These are phyloP conservation scores for Aureoboletus auriporus DNA, from an alignment of 768 basidiomycete genomes.

Conservation along the genomic window DNA sequence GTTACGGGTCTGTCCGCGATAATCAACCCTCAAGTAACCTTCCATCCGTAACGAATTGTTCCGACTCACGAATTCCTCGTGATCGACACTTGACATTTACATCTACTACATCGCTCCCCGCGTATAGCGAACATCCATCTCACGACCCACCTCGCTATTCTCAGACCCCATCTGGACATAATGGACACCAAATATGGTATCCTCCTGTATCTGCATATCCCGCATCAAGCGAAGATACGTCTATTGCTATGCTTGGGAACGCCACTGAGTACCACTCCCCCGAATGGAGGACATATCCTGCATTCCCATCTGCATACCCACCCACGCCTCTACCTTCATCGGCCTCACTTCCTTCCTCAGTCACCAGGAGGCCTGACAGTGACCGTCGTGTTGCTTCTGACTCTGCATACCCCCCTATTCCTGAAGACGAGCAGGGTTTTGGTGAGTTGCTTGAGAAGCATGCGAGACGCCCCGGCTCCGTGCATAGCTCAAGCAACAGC, in stretches of 20 bases:
- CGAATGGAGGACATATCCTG: constrained; percentile 72
- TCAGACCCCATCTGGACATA: constrained; percentile 11
- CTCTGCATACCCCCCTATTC: constrained; percentile 27
- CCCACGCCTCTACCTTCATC: constrained; percentile 54
- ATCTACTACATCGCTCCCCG: constrained; percentile 21
- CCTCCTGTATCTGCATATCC: constrained; percentile 48
- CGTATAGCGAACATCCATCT: constrained; percentile 21
- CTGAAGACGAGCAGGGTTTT: constrained; percentile 62
- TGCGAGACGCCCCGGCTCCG: constrained; percentile 59
- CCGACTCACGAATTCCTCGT: constrained; percentile 2
- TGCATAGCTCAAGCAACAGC: constrained; percentile 58
- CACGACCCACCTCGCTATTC: constrained; percentile 23
- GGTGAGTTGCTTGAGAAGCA: constrained; percentile 60
- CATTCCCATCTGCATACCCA: constrained; percentile 76
- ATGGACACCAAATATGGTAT: constrained; percentile 52
- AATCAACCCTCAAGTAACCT: constrained; percentile 3
- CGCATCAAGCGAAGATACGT: constrained; percentile 12
- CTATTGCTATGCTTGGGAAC: constrained; percentile 18
- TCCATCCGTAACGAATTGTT: constrained; percentile 1
- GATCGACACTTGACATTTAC: constrained; percentile 11
- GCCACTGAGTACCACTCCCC: constrained; percentile 38
- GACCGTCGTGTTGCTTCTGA: constrained; percentile 4
- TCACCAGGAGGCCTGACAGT: constrained; percentile 2
- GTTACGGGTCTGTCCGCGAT: constrained; percentile 15
- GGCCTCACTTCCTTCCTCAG: constrained; percentile 27